Conservation (phyloP, 805 yeast species). For the Lachancea waltii region DNA sequence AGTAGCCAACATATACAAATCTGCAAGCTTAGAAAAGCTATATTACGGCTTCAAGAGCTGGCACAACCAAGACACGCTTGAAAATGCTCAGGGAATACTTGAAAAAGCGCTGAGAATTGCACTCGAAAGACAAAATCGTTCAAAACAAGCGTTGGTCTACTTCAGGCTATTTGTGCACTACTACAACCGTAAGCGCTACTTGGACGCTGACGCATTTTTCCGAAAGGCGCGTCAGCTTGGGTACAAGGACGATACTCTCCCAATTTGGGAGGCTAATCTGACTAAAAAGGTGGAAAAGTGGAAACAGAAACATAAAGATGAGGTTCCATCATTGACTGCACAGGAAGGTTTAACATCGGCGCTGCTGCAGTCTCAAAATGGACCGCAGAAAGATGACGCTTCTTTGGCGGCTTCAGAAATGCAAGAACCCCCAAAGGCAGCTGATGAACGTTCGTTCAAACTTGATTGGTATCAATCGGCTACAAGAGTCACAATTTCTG, state of each 20-base stretch:
- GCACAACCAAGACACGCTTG: conserved; percentile 39
- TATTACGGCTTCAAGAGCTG: conserved; percentile 34
- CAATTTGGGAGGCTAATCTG: conserved; percentile 36
- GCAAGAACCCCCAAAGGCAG: not conserved
- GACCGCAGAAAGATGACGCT: too few relatives aligned
- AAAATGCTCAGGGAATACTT: conserved; percentile 32
- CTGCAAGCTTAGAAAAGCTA: conserved; percentile 44
- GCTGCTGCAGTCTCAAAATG: too few relatives aligned
- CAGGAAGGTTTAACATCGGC: too few relatives aligned
- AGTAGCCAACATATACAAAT: conserved; percentile 41
- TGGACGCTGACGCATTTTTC: conserved; percentile 38
- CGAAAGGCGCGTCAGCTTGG: conserved; percentile 38
- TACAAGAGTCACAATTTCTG: conserved; percentile 51
- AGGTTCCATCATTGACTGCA: too few relatives aligned
- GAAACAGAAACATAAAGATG: conserved; percentile 4
- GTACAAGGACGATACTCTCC: conserved; percentile 41
- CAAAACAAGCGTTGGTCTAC: conserved; percentile 42
- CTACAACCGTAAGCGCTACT: conserved; percentile 39
- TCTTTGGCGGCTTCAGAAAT: too few relatives aligned
- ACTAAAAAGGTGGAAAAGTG: conserved; percentile 3
- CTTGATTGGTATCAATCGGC: conserved; percentile 72
- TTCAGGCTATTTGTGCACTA: conserved; percentile 45
- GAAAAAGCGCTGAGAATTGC: conserved; percentile 42
- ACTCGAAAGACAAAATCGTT: conserved; percentile 39
- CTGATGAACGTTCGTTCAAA: conserved; percentile 26